Base-by-base conservation (phyloP, 257 asterid species). In the Solanum bukasovii region DNA sequence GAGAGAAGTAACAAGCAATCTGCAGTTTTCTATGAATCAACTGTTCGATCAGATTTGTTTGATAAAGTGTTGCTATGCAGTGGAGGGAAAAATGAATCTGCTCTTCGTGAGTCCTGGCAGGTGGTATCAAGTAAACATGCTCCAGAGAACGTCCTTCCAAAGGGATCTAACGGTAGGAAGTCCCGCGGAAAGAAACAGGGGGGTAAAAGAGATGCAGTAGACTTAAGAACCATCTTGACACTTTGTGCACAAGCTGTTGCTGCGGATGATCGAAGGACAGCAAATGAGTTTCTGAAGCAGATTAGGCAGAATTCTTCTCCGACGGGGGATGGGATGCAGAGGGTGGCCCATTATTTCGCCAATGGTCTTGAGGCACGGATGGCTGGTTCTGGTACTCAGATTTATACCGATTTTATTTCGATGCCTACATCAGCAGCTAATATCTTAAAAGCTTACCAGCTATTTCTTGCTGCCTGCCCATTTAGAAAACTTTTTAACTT, bases 181-280 rank as follows among this genome's bases (percentile, higher is more conserved):
- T 65, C 79, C 35, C 93, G 94, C 9, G 89, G 92, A 40, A 95
- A 93, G 93, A 95, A 90, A 74, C 93, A 86, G 52, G 94, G 91
- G 63, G 78, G 92, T 42, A 93, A 89, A 87, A 89, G 87, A 82
- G 91, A 91, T 6, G 91, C 90, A n/a, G 96, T 95, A 23, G 98
- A 95, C 88, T 88, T 95, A 89, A 91, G 98, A 87, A 92, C 94
- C 31, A 86, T 95, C 9, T 88, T 95, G 91, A 93, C 93, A 65
- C 95, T 94, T 8, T 94, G 95, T 84, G 98, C 98, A 59, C 95
- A 95, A 90, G 96, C 98, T 5, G 95, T 95, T 87, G 98, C 96
- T 59, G 93, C 95, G 5, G 94, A 94, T 89, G 96, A 95, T 75
- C 93, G 91, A 56, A 91, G 95, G 87, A 90, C 92, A 1, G 98